Evolutionary conservation across 2,329 filamentous ascomycete genomes (phyloP).

Genomic region (Metarhizium rileyi): DNA sequence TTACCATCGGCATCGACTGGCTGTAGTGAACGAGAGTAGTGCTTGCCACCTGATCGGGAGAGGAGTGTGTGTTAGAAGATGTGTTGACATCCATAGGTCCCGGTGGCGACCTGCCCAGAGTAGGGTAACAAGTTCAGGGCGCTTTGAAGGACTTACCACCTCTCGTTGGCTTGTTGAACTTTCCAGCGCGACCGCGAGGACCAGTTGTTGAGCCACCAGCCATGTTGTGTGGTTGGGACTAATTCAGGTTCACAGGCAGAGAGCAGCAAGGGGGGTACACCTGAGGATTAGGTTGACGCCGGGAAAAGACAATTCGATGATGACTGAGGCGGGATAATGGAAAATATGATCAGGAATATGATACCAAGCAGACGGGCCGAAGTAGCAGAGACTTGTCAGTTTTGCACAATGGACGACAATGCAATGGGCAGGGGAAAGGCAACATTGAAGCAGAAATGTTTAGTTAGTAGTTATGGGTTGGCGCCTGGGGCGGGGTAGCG

Average conservation of each 20-base stretch:
- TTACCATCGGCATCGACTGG: constrained; percentile 86
- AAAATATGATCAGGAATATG: neutral
- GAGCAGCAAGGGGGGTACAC: neutral
- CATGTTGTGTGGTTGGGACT: constrained; percentile 27
- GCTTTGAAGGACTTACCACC: constrained; percentile 54
- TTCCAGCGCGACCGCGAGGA: constrained; percentile 74
- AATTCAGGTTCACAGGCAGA: neutral
- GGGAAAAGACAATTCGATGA: neutral
- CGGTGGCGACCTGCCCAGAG: no score
- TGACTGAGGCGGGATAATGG: neutral
- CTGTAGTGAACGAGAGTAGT: constrained; percentile 86
- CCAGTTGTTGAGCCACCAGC: constrained; percentile 32
- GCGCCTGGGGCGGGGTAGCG: constrained; percentile 26
- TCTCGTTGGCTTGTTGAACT: constrained; percentile 87
- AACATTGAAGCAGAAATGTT: constrained; percentile 5
- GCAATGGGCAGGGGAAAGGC: neutral
- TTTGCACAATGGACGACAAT: neutral
- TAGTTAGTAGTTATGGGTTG: no score
- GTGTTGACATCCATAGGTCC: no score
- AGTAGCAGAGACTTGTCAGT: neutral
- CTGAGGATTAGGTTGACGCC: neutral
- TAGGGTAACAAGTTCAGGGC: neutral
- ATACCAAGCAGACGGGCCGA: neutral
- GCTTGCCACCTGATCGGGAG: constrained; percentile 64
- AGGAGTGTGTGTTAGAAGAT: neutral